Base-by-base conservation (phyloP, 164 flowering plant genomes). In the Dillenia suffruticosa region DNA sequence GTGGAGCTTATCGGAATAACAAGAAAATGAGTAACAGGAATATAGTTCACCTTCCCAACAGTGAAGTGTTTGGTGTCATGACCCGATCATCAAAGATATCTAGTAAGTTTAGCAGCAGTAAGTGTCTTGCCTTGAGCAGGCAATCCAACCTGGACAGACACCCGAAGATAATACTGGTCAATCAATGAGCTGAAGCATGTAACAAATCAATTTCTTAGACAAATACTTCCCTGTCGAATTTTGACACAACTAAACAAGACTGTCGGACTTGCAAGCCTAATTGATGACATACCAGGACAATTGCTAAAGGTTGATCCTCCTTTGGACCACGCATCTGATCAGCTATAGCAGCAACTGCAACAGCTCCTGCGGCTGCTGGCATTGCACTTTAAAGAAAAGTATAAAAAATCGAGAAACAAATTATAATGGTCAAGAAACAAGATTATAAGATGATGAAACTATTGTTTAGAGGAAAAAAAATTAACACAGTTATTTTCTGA, bases 331-430 rank as follows among this genome's bases (percentile, higher is more conserved):
- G 96, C 99, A 95, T 87, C 75, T 82, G 96, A 84, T 95, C 99
- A 62, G 97, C 99, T 64, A 95, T 82, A 65, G 97, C 99, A 49
- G 90, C 97, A 22, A 97, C 99, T 52, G 97, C 96, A 78, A 95
- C 99, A 74, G 99, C 99, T 77, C 99, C 99, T 68, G 97, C 90
- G 69, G 99, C 99, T 51, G 96, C 97, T 61, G 99, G 99, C 84
- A 95, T 95, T 64, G 84, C 77, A 76, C 77, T 85, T 96, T 86
- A 73, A 53, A 72, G 45, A 56, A 44, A 67, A 62, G 17, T 62
- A 56, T 14, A 58, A 75, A 47, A 26, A 64, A 12, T 1, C 9
- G 13, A 54, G 64, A 52, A 3, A 49, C 1, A 17, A 40, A 12
- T 44, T 24, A 19, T 40, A 19, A 45, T 44, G 22, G 12, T 32